Base-by-base conservation (phyloP, 2,329 filamentous ascomycete species). In the Leptoxyphium fumago region DNA sequence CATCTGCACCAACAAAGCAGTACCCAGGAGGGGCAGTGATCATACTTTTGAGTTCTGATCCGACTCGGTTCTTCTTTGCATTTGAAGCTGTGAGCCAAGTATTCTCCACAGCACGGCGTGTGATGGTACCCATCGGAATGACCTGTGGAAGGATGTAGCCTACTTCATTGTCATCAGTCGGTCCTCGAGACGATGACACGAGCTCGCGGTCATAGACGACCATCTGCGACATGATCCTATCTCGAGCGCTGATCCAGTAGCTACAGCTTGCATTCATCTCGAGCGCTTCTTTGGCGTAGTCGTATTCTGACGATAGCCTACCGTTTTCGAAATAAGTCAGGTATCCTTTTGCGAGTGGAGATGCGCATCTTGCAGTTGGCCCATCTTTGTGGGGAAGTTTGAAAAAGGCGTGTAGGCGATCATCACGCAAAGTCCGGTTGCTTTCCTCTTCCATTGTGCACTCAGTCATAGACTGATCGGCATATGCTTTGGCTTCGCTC, bases 261-360 rank as follows among this genome's bases (percentile, higher is more conserved):
- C 89, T 96, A 60, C 93, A 98, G 0, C 87, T 94, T 0, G 91
- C 87, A 55, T 98, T 98, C 91, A 98, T 98, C 54, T 96, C 84
- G 38, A 98, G 68, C 0, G 93, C 91, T 61, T 94, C 87, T 58
- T 93, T 96, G 0, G 91, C 91, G 55, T 95, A 89, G 0, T 78
- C 61, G 55, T 82, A 96, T 61, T 94, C 82, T 0, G 89, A 96
- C 0, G 85, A 84, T 2, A 98, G 68, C 0, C 75, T 84, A 0
- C 87, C 89, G 30, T 83, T 84, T 55, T 98, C 91, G 55, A 98
- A 96, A 60, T 93, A 95, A 42, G 78, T 63, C 45, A 94, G 68
- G 55, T 96, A 98, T 10, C 83, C 77, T 64, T 98, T 98, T 7
- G 91, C 87, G 60, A 98, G 74, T 0, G 91, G 91, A 49, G 80